These are phyloP conservation scores for Wilcoxina mikolae DNA, from an alignment of 495 filamentous ascomycete species.

Conservation along the genomic window DNA sequence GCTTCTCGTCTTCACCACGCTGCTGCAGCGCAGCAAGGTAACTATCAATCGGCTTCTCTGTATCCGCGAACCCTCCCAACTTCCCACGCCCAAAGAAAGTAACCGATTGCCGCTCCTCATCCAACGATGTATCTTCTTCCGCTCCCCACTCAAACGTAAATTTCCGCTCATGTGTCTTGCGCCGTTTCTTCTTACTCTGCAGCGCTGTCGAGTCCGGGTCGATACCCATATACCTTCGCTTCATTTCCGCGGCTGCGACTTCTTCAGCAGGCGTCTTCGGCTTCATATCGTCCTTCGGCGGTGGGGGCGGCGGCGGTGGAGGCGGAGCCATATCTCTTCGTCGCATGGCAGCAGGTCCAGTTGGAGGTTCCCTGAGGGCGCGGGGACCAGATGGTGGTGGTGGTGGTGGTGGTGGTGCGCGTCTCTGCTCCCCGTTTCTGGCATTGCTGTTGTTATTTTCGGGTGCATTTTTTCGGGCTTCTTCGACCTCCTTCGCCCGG, in stretches of 20 bases:
- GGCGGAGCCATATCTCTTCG: conserved; percentile 8
- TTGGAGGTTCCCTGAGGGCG: conserved; percentile 15
- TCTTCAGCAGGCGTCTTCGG: conserved; percentile 49
- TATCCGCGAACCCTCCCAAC: conserved; percentile 70
- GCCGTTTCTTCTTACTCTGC: conserved; percentile 91
- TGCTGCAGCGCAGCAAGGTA: conserved; percentile 67
- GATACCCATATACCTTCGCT: conserved; percentile 82
- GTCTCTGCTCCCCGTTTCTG: too few species aligned
- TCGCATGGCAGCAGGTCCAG: conserved; percentile 27
- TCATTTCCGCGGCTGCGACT: conserved; percentile 59
- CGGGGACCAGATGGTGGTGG: too few species aligned
- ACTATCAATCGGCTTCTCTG: conserved; percentile 50
- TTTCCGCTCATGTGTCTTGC: conserved; percentile 84
- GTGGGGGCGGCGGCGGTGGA: conserved; percentile 22
- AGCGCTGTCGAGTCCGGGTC: conserved; percentile 78
- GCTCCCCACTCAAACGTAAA: conserved; percentile 99
- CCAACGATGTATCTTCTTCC: conserved; percentile 84
- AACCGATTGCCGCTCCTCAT: conserved; percentile 54
- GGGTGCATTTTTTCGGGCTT: too few species aligned
- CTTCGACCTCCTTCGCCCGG: conserved; percentile 68
- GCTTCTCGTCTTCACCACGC: conserved; percentile 68
- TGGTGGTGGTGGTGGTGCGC: too few species aligned
- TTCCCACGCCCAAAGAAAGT: conserved; percentile 69
- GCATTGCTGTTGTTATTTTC: too few species aligned
- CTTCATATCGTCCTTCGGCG: conserved; percentile 35